Base-by-base conservation (phyloP, 2,329 filamentous ascomycete species). In the Colletotrichum sp. region DNA sequence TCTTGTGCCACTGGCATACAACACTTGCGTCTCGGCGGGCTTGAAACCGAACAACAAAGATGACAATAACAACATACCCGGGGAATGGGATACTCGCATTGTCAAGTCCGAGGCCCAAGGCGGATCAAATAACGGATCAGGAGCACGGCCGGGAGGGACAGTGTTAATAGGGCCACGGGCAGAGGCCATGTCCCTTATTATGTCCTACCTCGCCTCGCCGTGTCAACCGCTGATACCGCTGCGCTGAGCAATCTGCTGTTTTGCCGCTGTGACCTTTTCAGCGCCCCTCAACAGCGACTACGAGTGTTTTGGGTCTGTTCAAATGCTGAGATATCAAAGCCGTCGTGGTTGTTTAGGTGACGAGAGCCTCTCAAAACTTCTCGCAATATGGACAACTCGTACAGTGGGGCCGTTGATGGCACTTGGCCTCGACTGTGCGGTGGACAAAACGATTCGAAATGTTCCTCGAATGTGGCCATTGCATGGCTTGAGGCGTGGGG, bases 91-190 rank as follows among this genome's bases (percentile, higher is more conserved):
- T 22, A 52, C 9, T 66, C 63, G 57, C 29, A 25, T 49, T 67
- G 64, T 71, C 69, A 63, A 76, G 73, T 72, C 69, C 69, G 70
- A 73, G 63, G 70, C 74, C 70, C 27, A 63, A 68, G 73, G 69
- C 69, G 70, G 64, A 64, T 64, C 39, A 59, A 72, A 49, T 36
- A 59, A 68, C 29, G 65, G 70, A 69, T 52, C 57, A 69, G 70
- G 74, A 69, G 74, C 74, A 74, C 71, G 74, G 74, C 71, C 74
- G 32, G 15, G 55, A 32, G 69, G 57, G 30, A 76, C 39, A 59
- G 59, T 76, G 65, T 65, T 61, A 74, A 69, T 61, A 64, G 65
- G 29, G 71, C 62, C 22, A 32, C 25, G 57, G 63, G n/a, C 55
- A 32, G 32, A 29, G 27, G 57, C 34, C 49, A 22, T 63, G 68